These are phyloP conservation scores for Malbranchea zuffiana DNA, from an alignment of 2,329 filamentous ascomycete genomes.

Conservation along the genomic window DNA sequence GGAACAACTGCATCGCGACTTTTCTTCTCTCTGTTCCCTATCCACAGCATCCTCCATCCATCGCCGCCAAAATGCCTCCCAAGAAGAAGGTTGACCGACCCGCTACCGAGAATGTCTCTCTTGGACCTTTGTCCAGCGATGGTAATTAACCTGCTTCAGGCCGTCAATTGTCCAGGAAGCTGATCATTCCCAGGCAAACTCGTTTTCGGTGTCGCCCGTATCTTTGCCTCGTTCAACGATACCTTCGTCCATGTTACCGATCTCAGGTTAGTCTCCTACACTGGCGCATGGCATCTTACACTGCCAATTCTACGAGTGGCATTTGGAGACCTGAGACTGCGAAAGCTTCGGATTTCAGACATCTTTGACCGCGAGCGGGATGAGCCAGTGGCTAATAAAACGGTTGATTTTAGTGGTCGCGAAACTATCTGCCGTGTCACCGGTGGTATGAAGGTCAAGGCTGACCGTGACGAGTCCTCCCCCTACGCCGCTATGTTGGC, in stretches of 20 bases:
- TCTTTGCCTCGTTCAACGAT: slow-evolving; percentile 92
- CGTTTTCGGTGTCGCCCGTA: slow-evolving; percentile 95
- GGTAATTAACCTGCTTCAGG: slow-evolving; percentile 44
- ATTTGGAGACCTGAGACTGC: too few species aligned
- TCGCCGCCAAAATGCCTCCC: slow-evolving; percentile 68
- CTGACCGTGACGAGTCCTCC: slow-evolving; percentile 98
- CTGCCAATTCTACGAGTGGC: neutral
- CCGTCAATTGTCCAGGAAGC: neutral
- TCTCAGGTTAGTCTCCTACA: slow-evolving; percentile 66
- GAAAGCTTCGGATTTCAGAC: too few species aligned
- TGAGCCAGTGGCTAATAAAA: neutral
- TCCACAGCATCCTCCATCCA: slow-evolving; percentile 32
- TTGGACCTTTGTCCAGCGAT: slow-evolving; percentile 93
- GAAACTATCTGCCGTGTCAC: slow-evolving; percentile 99
- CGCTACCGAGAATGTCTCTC: slow-evolving; percentile 91
- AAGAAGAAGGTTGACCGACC: slow-evolving; percentile 76
- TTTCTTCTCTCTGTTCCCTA: slow-evolving; percentile 30
- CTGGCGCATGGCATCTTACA: neutral
- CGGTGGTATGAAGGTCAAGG: slow-evolving; percentile 99
- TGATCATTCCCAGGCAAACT: slow-evolving; percentile 59
- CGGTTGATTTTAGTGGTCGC: slow-evolving; percentile 73
- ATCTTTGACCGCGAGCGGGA: too few species aligned
- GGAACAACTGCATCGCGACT: slow-evolving; percentile 8
- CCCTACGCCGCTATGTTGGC: slow-evolving; percentile 99
- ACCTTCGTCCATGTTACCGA: slow-evolving; percentile 98